Conservation (phyloP, 108 stramenopile genomes). For the Chaetoceros muelleri region DNA sequence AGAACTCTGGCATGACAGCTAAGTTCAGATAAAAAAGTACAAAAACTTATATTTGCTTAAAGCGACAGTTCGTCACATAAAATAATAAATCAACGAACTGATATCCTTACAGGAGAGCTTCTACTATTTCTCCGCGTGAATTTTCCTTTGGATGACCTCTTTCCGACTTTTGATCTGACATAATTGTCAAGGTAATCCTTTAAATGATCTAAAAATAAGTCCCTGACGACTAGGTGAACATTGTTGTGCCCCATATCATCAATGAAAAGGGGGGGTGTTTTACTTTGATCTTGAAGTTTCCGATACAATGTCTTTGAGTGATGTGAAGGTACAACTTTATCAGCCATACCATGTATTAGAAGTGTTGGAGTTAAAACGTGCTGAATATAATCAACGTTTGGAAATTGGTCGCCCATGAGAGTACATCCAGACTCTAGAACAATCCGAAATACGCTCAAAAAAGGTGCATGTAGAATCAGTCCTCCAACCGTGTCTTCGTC, state of each 20-base stretch:
- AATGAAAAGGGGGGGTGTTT: constrained; percentile 71
- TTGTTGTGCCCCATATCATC: constrained; percentile 90
- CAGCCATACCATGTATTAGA: constrained; percentile 90
- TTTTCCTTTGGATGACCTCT: no score
- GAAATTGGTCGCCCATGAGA: constrained; percentile 90
- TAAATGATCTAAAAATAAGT: constrained; percentile 66
- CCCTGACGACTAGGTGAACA: constrained; percentile 69
- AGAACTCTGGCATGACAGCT: no score
- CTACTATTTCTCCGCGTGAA: no score
- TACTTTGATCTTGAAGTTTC: constrained; percentile 37
- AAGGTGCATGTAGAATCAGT: constrained; percentile 92
- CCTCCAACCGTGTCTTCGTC: constrained; percentile 73
- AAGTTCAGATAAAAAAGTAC: no score
- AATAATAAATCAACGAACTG: no score
- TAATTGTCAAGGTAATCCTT: constrained; percentile 65
- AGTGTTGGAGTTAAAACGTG: constrained; percentile 61
- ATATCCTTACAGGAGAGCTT: no score
- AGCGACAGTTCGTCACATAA: no score
- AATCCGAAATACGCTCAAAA: constrained; percentile 88
- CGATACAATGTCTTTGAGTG: constrained; percentile 76
- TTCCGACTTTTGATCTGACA: no score
- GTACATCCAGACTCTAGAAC: constrained; percentile 91
- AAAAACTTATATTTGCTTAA: no score
- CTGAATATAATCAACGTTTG: constrained; percentile 85
- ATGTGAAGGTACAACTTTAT: constrained; percentile 91